A percentile compares a stretch with the other conserved stretches of the same genome.
phyloP scores from a whole-genome alignment of 352 stramenopile genomes.

The Globisporangium radiosum region DNA sequence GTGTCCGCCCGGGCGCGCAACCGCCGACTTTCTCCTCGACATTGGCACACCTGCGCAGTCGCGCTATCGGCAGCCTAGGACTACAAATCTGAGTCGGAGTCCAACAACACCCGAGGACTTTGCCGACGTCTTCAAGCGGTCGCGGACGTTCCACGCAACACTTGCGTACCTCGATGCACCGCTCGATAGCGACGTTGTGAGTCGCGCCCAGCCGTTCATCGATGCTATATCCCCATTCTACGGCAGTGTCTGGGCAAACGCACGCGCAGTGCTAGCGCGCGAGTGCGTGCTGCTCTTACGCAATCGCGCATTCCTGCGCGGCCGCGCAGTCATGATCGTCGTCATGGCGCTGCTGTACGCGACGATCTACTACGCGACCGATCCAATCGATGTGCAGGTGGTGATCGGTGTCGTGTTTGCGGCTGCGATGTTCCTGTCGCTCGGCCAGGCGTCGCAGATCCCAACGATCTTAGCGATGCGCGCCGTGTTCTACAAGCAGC shows the following conservation, averaged over 20 bases:
- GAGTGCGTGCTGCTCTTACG: constrained; percentile 46
- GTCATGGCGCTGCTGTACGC: constrained; percentile 40
- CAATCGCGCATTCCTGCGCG: constrained; percentile 29
- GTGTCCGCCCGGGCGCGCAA: not conserved
- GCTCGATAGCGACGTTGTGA: not conserved
- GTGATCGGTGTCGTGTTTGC: constrained; percentile 74
- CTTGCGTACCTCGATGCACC: not conserved
- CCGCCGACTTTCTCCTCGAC: not conserved
- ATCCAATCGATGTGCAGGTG: constrained; percentile 20
- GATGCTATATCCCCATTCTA: not conserved
- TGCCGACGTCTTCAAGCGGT: not conserved
- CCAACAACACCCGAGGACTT: not conserved
- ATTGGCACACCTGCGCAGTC: not conserved
- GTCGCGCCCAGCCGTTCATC: constrained; percentile 29
- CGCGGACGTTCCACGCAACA: not conserved
- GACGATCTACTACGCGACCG: constrained; percentile 29
- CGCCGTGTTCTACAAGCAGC: constrained; percentile 77
- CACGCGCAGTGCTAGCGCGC: constrained; percentile 10
- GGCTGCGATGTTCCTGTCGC: constrained; percentile 60
- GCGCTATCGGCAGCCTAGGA: no score
- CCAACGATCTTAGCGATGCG: constrained; percentile 58
- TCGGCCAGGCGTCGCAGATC: constrained; percentile 69
- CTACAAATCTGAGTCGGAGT: no score
- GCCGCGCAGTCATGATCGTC: constrained; percentile 26
- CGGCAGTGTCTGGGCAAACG: not conserved